Percentiles rank a stretch among this genome's conserved stretches.
Evolutionary conservation across 352 stramenopile genomes (phyloP).

Genomic region (Lagenidium giganteum): DNA sequence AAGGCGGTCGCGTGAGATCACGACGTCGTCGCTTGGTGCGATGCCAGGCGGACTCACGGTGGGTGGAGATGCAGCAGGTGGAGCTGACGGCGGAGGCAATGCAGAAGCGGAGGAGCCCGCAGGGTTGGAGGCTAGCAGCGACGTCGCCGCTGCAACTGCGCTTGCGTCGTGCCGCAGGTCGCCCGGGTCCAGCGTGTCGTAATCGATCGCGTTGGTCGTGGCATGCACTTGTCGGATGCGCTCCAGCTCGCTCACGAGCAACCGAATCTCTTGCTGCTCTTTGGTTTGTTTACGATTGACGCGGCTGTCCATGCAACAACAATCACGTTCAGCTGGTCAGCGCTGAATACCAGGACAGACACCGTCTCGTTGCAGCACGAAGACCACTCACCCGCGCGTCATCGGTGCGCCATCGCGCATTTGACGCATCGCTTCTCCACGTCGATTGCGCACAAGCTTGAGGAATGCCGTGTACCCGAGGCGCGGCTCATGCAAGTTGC

Average conservation of each 20-base stretch:
- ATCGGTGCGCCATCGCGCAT: no score
- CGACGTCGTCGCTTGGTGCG: constrained; percentile 17
- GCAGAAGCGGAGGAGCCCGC: neutral
- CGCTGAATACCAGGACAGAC: no score
- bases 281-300: constrained; percentile 22
- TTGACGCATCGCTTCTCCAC: constrained; percentile 31
- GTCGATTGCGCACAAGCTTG: constrained; percentile 47
- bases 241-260: constrained; percentile 45
- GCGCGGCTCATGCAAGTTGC: constrained; percentile 34
- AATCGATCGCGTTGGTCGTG: neutral
- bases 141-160: no score
- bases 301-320: constrained; percentile 6
- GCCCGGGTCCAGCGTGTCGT: neutral
- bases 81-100: neutral
- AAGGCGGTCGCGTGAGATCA: constrained; percentile 34
- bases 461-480: constrained; percentile 43
- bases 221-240: constrained; percentile 24
- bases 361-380: no score
- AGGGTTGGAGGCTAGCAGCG: neutral
- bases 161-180: no score
- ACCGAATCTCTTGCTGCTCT: constrained; percentile 41
- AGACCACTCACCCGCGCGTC: neutral
- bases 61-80: neutral
- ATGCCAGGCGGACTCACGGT: constrained; percentile 3
- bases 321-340: no score